Evolutionary conservation across 768 basidiomycete genomes (phyloP).

Genomic region (Leccinum broughii): DNA sequence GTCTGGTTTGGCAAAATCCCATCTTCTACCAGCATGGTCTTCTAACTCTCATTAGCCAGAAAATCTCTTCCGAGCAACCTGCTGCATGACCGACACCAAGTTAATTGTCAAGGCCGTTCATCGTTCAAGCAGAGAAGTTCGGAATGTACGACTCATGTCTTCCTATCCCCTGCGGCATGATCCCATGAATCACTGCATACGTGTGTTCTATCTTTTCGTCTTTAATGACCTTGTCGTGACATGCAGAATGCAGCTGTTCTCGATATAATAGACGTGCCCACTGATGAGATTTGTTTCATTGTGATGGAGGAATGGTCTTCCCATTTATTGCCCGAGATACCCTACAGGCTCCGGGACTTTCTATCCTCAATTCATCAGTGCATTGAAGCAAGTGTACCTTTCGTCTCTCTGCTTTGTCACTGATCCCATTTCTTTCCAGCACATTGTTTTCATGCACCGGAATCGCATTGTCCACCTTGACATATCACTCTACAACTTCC

Average conservation of each 20-base stretch:
- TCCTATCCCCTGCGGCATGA: conserved; percentile 51
- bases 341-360: conserved; percentile 54
- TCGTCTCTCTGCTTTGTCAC: background rate
- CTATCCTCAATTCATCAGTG: conserved; percentile 61
- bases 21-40: conserved; percentile 1
- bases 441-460: conserved; percentile 68
- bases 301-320: conserved; percentile 84
- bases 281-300: conserved; percentile 61
- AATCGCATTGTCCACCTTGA: conserved; percentile 69
- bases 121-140: conserved; percentile 59
- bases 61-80: conserved; percentile 68
- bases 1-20: conserved; percentile 49
- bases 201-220: conserved; percentile 43
- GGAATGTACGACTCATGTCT: conserved; percentile 56
- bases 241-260: conserved; percentile 51
- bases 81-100: conserved; percentile 48
- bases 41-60: conserved; percentile 51
- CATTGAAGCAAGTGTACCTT: conserved; percentile 53
- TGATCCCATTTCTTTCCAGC: conserved; percentile 40
- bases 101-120: conserved; percentile 72
- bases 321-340: conserved; percentile 51
- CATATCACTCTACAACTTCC: conserved; percentile 66
- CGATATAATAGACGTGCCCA: conserved; percentile 55
- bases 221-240: conserved; percentile 7
- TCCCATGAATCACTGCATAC: conserved; percentile 76